Evolutionary conservation across 1,284 basidiomycete species (phyloP).

Genomic region (Tilletiopsis washingtonensis): DNA sequence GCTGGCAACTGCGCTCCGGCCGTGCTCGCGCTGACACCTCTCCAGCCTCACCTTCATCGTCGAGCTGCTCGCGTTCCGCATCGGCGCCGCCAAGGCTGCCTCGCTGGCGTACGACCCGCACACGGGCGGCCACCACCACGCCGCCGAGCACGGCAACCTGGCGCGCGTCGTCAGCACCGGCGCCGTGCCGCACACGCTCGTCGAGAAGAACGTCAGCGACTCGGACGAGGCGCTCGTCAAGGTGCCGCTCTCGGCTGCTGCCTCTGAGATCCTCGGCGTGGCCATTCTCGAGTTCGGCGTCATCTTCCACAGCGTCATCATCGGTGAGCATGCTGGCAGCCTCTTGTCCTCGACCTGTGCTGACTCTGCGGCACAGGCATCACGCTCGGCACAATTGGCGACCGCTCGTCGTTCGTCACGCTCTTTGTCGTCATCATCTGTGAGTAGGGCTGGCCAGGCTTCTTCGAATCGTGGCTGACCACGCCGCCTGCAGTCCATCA

Average conservation of each 20-base stretch:
- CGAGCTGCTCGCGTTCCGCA: slow-evolving; percentile 40
- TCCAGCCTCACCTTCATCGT: slow-evolving; percentile 28
- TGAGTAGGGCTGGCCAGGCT: too few relatives aligned
- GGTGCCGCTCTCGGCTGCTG: slow-evolving; percentile 29
- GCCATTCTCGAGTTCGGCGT: slow-evolving; percentile 86
- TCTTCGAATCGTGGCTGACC: too few relatives aligned
- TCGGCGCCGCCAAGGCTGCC: slow-evolving; percentile 24
- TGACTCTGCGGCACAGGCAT: slow-evolving; percentile 18
- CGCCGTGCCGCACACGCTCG: slow-evolving; percentile 5
- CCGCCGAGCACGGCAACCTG: slow-evolving; percentile 24
- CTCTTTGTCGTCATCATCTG: slow-evolving; percentile 85
- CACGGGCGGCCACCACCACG: slow-evolving; percentile 38
- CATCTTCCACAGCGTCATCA: too few relatives aligned
- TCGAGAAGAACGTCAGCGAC: slow-evolving; percentile 6
- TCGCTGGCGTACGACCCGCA: slow-evolving; percentile 42
- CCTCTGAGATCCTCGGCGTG: slow-evolving; percentile 75
- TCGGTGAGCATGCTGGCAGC: slow-evolving; percentile 52
- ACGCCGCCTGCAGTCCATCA: too few relatives aligned
- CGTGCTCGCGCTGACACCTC: too few relatives aligned
- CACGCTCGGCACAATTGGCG: slow-evolving; percentile 9
- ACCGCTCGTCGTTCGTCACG: slow-evolving; percentile 72
- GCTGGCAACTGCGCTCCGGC: too few relatives aligned
- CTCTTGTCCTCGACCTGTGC: neutral
- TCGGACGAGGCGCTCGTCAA: neutral
- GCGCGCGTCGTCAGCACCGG: neutral